These are phyloP conservation scores for Stellera chamaejasme DNA, from an alignment of 345 rosid genomes.

Conservation along the genomic window DNA sequence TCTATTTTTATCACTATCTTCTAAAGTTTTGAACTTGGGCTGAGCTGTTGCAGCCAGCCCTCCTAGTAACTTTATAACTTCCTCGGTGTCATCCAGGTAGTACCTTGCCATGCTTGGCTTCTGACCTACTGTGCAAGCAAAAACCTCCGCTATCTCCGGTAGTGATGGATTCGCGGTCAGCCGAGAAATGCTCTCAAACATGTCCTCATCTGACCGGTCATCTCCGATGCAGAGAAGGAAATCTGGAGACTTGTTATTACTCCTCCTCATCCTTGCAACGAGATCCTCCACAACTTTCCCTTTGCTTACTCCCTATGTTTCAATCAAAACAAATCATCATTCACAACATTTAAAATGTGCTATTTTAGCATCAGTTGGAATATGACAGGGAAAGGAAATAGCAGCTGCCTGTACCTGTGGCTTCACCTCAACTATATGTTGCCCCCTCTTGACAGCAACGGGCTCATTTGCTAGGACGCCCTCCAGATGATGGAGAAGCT, in stretches of 20 bases:
- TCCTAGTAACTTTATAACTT: constrained; percentile 53
- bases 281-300: constrained; percentile 59
- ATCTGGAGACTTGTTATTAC: constrained; percentile 44
- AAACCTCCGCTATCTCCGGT: constrained; percentile 44
- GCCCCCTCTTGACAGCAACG: constrained; percentile 78
- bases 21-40: too few species aligned
- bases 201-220: constrained; percentile 80
- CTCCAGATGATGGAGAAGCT: constrained; percentile 83
- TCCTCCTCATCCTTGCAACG: constrained; percentile 44
- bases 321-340: constrained; percentile 9
- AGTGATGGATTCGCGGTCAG: constrained; percentile 27
- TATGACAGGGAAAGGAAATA: neutral
- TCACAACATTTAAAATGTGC: neutral
- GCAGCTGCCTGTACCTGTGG: constrained; percentile 59
- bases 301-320: constrained; percentile 64
- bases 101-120: constrained; percentile 87
- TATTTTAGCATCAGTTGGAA: neutral
- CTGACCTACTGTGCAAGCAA: constrained; percentile 80
- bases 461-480: constrained; percentile 81
- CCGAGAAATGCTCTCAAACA: constrained; percentile 59
- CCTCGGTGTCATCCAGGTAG: constrained; percentile 58
- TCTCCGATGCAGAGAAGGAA: constrained; percentile 76
- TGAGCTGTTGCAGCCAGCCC: constrained; percentile 36
- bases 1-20: neutral
- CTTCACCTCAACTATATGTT: constrained; percentile 73